These are phyloP conservation scores for Fragosphaeria purpurea DNA, from an alignment of 2,329 filamentous ascomycete species.

Conservation along the genomic window DNA sequence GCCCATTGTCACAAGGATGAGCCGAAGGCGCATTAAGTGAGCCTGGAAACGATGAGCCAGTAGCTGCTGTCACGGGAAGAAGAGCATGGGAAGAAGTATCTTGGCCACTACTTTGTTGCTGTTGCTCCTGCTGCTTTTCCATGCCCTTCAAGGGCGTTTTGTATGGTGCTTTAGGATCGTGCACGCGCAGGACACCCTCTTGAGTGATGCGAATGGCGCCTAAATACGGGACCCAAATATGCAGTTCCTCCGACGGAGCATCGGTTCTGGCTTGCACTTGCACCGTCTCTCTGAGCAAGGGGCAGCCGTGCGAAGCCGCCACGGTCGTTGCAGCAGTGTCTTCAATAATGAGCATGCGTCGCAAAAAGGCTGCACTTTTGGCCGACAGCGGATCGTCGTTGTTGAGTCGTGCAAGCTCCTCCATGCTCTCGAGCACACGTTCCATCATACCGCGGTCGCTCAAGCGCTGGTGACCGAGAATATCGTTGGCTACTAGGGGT, in stretches of 20 bases:
- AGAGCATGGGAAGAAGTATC: no score
- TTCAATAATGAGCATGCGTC: conserved; percentile 29
- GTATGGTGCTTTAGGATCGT: no score
- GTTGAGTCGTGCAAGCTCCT: conserved; percentile 14
- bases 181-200: conserved; percentile 6
- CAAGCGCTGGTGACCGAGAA: conserved; percentile 30
- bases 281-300: not conserved
- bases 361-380: conserved; percentile 23
- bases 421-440: conserved; percentile 23
- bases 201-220: conserved; percentile 26
- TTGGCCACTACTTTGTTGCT: not conserved
- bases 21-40: no score
- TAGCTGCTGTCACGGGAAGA: no score
- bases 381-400: conserved; percentile 18
- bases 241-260: conserved; percentile 5
- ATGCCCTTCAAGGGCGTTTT: not conserved
- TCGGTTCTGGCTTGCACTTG: not conserved
- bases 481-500: conserved; percentile 8
- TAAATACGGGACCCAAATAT: conserved; percentile 32
- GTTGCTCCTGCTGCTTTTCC: not conserved
- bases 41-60: no score
- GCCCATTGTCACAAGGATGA: no score
- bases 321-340: not conserved
- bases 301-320: not conserved
- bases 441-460: conserved; percentile 33